Percentiles rank a stretch among this genome's conserved stretches.
Evolutionary conservation across 164 flowering plant species (phyloP).

Genomic region (Akebia trifoliata): DNA sequence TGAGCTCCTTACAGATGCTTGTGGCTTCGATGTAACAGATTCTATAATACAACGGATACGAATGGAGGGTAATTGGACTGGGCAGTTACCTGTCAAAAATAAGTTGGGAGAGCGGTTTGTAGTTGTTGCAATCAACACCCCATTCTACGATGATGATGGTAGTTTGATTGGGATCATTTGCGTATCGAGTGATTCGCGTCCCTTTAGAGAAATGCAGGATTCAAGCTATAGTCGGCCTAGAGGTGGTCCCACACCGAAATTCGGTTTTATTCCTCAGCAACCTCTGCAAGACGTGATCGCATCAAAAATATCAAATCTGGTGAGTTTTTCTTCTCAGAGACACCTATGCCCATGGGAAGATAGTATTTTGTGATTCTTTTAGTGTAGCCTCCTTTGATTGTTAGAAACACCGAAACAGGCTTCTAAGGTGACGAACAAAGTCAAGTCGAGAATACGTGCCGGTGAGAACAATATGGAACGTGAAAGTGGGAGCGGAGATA

Average conservation of each 20-base stretch:
- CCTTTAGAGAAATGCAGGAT: slow-evolving; percentile 44
- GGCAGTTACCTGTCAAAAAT: slow-evolving; percentile 71
- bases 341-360: no score
- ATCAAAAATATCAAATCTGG: slow-evolving; percentile 86
- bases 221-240: slow-evolving; percentile 34
- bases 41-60: slow-evolving; percentile 43
- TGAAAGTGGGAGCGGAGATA: slow-evolving; percentile 62
- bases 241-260: slow-evolving; percentile 37
- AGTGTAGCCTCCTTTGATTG: slow-evolving; percentile 20
- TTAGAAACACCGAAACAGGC: slow-evolving; percentile 41
- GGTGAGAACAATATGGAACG: slow-evolving; percentile 41
- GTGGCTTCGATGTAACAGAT: slow-evolving; percentile 35
- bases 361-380: slow-evolving; percentile 8
- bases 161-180: slow-evolving; percentile 73
- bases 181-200: slow-evolving; percentile 65
- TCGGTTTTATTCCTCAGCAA: slow-evolving; percentile 69
- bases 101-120: slow-evolving; percentile 58
- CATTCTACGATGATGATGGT: slow-evolving; percentile 80
- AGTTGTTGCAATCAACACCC: slow-evolving; percentile 60
- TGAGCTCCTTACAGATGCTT: slow-evolving; percentile 52
- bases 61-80: slow-evolving; percentile 83
- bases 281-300: slow-evolving; percentile 85
- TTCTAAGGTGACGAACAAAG: slow-evolving; percentile 76
- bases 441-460: slow-evolving; percentile 54
- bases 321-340: slow-evolving; percentile 26